These are phyloP conservation scores for Kickxella alabastrina DNA, from an alignment of 192 early-diverging fungal species.

Conservation along the genomic window DNA sequence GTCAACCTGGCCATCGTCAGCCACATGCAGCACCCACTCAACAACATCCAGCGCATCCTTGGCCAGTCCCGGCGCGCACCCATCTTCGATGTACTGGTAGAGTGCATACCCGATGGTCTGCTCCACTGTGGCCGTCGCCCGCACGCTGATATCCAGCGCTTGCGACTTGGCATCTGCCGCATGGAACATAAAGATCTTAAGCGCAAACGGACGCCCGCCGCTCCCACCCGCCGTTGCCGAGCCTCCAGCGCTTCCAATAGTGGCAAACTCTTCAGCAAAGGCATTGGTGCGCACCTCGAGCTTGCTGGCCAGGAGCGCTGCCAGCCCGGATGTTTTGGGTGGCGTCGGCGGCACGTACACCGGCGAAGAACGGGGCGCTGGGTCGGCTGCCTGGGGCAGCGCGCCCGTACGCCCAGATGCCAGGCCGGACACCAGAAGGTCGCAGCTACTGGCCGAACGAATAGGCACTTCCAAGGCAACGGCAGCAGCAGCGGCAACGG, in stretches of 20 bases:
- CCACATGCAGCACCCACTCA: slow-evolving; percentile 88
- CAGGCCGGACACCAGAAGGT: too few relatives aligned
- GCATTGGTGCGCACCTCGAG: slow-evolving; percentile 60
- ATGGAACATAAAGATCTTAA: slow-evolving; percentile 65
- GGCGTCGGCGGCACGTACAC: slow-evolving; percentile 25
- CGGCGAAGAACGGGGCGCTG: too few relatives aligned
- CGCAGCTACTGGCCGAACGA: too few relatives aligned
- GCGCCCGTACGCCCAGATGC: too few relatives aligned
- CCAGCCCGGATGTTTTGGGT: slow-evolving; percentile 54
- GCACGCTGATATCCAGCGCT: slow-evolving; percentile 67
- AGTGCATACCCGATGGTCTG: slow-evolving; percentile 92
- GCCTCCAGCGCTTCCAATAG: slow-evolving; percentile 57
- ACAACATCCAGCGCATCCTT: slow-evolving; percentile 62
- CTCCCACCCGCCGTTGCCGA: too few relatives aligned
- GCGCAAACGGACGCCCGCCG: slow-evolving; percentile 44
- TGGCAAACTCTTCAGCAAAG: slow-evolving; percentile 64
- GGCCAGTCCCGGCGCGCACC: slow-evolving; percentile 59
- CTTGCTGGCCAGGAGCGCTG: slow-evolving; percentile 60
- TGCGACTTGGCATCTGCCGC: slow-evolving; percentile 39
- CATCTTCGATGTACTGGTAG: slow-evolving; percentile 80
- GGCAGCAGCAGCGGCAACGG: not conserved
- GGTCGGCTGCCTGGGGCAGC: too few relatives aligned
- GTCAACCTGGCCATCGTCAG: slow-evolving; percentile 93
- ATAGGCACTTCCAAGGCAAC: too few relatives aligned
- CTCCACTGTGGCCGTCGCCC: slow-evolving; percentile 78